These are phyloP conservation scores for Solanum neorickii DNA, from an alignment of 257 asterid species.

Conservation along the genomic window DNA sequence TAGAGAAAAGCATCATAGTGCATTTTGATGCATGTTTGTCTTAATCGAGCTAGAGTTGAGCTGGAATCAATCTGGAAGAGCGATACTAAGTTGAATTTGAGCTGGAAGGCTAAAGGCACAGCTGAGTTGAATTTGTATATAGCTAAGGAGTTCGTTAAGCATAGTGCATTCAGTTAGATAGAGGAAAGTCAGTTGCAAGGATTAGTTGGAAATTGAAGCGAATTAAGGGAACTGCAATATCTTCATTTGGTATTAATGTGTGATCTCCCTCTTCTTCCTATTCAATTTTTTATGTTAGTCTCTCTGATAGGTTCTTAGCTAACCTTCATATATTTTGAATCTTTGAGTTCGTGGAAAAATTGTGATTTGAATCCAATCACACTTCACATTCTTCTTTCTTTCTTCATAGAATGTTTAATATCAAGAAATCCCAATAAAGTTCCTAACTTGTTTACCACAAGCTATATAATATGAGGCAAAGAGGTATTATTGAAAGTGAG, in stretches of 20 bases:
- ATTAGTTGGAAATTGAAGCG: background rate
- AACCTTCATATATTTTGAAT: background rate
- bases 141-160: background rate
- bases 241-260: background rate
- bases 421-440: background rate
- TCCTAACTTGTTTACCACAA: background rate
- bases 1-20: background rate
- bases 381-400: background rate
- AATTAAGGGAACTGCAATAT: background rate
- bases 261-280: background rate
- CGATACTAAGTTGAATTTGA: background rate
- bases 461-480: background rate
- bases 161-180: background rate
- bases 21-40: background rate
- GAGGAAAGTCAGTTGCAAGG: background rate
- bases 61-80: background rate
- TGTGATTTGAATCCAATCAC: background rate
- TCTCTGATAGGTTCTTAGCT: background rate
- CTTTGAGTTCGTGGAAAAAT: background rate
- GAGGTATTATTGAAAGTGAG: background rate
- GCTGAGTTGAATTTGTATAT: background rate
- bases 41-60: background rate
- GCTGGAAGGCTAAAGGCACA: background rate
- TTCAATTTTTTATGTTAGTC: background rate
- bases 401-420: background rate